phyloP scores from a whole-genome alignment of 306 rosid species.

The Cucurbita argyrosperma region DNA sequence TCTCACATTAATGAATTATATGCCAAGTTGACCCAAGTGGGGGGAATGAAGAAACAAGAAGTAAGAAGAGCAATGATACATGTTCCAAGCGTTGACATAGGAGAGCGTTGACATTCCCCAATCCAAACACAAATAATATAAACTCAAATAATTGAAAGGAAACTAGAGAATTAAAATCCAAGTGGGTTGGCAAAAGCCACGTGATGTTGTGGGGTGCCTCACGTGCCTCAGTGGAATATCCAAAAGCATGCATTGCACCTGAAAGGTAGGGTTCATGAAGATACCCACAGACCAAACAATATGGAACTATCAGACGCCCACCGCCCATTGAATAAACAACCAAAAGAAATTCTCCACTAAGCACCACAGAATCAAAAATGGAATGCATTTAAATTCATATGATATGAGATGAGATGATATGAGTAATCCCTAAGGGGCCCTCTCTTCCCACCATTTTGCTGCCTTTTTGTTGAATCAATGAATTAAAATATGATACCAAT shows the following conservation, averaged over 20 bases:
- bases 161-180: not conserved
- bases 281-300: not conserved
- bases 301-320: conserved; percentile 1
- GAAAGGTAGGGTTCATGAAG: not conserved
- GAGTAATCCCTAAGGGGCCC: not conserved
- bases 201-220: not conserved
- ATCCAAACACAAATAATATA: too few relatives aligned
- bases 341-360: not conserved
- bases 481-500: not conserved
- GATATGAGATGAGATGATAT: not conserved
- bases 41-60: not conserved
- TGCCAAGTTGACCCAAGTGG: not conserved
- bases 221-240: conserved; percentile 5
- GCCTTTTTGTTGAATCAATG: not conserved
- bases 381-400: not conserved
- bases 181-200: not conserved
- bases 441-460: not conserved
- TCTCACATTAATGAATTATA: too few relatives aligned
- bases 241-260: conserved; percentile 5
- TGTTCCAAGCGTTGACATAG: not conserved
- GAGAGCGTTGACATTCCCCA: not conserved
- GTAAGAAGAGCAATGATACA: not conserved
- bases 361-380: not conserved
- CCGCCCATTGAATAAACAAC: not conserved
- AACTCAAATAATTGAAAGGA: not conserved